Evolutionary conservation across 495 filamentous ascomycete species (phyloP).

Genomic region (Penicillium steckii): DNA sequence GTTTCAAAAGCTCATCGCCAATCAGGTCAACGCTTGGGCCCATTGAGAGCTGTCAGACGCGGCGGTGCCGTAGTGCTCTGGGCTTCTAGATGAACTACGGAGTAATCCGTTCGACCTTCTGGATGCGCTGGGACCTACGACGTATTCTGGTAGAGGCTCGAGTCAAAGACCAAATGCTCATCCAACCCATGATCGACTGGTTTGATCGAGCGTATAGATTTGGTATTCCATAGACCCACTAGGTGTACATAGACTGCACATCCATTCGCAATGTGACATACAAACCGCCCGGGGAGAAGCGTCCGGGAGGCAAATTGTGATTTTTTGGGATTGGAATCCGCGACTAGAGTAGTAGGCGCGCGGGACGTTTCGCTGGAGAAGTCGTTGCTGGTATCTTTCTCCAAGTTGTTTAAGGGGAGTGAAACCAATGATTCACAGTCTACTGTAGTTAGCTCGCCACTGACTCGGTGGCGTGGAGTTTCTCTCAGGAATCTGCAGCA

Average conservation of each 20-base stretch:
- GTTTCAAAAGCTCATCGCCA: constrained; percentile 4
- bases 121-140: neutral
- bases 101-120: neutral
- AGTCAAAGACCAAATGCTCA: constrained; percentile 8
- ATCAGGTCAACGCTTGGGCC: constrained; percentile 1
- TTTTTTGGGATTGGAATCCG: neutral
- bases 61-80: neutral
- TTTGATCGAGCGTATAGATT: neutral
- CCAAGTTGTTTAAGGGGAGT: neutral
- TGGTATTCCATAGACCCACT: constrained; percentile 9
- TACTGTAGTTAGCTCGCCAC: constrained; percentile 9
- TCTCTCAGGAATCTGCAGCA: neutral
- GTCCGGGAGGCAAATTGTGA: neutral
- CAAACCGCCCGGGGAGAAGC: neutral
- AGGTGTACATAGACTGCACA: neutral
- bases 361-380: neutral
- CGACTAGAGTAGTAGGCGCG: neutral
- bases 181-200: too few species aligned
- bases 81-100: too few species aligned
- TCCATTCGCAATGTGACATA: constrained; percentile 10
- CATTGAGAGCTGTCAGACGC: constrained; percentile 20
- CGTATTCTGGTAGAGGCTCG: too few species aligned
- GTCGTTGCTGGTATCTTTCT: neutral
- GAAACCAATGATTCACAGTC: constrained; percentile 2
- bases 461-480: constrained; percentile 9